These are phyloP conservation scores for Xerocomellus amylosporus DNA, from an alignment of 768 basidiomycete genomes.

Conservation along the genomic window DNA sequence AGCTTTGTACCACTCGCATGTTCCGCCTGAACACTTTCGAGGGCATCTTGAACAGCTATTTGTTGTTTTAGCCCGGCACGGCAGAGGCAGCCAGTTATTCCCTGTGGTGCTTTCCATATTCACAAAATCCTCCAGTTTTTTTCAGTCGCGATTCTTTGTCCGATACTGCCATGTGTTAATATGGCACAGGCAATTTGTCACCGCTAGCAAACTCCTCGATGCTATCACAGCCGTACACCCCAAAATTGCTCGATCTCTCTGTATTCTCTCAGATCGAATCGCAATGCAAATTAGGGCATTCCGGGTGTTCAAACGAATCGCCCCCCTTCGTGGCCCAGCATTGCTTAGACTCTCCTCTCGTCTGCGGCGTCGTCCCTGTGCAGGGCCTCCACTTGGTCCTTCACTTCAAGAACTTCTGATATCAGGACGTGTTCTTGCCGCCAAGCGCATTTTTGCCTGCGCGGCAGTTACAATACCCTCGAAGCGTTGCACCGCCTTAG, in stretches of 20 bases:
- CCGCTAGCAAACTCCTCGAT: constrained; percentile 34
- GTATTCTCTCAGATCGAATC: constrained; percentile 1
- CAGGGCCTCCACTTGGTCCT: constrained; percentile 12
- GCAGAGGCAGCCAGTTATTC: constrained; percentile 36
- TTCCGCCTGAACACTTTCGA: constrained; percentile 42
- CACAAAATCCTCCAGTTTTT: constrained; percentile 32
- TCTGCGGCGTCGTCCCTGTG: constrained; percentile 3
- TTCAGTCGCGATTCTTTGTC: constrained; percentile 40
- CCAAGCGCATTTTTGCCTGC: constrained; percentile 40
- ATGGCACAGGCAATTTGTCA: constrained; percentile 36
- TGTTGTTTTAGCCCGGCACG: constrained; percentile 36
- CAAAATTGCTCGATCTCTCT: constrained; percentile 10
- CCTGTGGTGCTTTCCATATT: constrained; percentile 42
- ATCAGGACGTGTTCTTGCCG: constrained; percentile 42
- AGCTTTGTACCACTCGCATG: constrained; percentile 34
- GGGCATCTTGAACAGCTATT: constrained; percentile 45
- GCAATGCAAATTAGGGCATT: constrained; percentile 9
- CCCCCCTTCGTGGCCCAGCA: constrained; percentile 1
- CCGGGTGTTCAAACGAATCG: constrained; percentile 1
- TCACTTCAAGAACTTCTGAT: constrained; percentile 23
- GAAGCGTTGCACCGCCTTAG: constrained; percentile 41
- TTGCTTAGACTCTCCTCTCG: constrained; percentile 20
- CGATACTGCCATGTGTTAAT: constrained; percentile 41
- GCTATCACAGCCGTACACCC: constrained; percentile 18
- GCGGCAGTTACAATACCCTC: constrained; percentile 29